Conservation (phyloP, 345 rosid genomes). For the Lepidium sativum region DNA sequence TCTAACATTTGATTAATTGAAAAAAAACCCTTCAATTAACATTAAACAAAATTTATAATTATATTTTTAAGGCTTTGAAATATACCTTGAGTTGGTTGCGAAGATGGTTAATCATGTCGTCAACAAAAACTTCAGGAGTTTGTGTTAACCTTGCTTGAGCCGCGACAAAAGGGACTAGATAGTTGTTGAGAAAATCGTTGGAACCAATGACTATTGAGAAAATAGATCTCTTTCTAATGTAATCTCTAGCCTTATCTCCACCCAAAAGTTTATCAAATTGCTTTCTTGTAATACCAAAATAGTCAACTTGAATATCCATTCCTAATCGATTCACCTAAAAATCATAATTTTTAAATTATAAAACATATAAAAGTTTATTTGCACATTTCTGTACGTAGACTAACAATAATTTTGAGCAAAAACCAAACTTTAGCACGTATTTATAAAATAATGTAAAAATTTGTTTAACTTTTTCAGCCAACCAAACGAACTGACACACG, state of each 20-base stretch:
- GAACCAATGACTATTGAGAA: conserved; percentile 81
- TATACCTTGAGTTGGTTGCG: conserved; percentile 54
- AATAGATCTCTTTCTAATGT: conserved; percentile 40
- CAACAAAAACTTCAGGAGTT: conserved; percentile 61
- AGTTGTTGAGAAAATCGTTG: conserved; percentile 87
- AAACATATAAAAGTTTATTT: neutral
- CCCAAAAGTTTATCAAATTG: conserved; percentile 64
- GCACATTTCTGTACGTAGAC: neutral
- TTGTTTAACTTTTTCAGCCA: neutral
- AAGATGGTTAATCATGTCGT: conserved; percentile 60
- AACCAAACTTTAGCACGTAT: neutral
- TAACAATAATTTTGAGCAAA: neutral
- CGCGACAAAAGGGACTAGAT: conserved; percentile 76
- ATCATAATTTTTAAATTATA: neutral
- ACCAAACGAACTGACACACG: neutral
- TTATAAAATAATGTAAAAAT: neutral
- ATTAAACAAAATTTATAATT: no score
- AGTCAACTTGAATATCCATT: conserved; percentile 83
- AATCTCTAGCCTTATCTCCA: conserved; percentile 56
- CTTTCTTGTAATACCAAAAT: conserved; percentile 60
- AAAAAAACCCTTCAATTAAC: neutral
- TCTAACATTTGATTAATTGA: conserved; percentile 30
- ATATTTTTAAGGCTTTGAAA: neutral
- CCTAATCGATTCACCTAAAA: conserved; percentile 71
- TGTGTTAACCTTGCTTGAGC: conserved; percentile 58